Evolutionary conservation across 352 stramenopile genomes (phyloP), one percentile per base, ranked within the genome.

Genomic region (Plasmopara muralis): DNA sequence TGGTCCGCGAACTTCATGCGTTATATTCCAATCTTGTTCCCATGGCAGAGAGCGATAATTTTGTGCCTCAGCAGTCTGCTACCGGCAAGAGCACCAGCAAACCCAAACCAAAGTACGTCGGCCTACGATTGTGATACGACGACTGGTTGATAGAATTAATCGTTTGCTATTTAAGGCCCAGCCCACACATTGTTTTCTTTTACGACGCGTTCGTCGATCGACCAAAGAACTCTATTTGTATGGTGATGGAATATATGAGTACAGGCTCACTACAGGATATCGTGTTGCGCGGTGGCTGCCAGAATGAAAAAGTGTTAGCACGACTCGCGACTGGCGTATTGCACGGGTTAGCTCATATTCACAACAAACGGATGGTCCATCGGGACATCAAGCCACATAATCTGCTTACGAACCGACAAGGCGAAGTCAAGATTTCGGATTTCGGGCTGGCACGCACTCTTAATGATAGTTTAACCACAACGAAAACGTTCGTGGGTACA

Each of bases 241-340:
- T 97, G 43, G 87, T 97, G 28, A 94, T 97, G 83, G 88, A 97
- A 61, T 97, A 96, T 55, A 97, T 97, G 88, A 83, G 88, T 56
- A 89, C 83, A 6, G 89, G 89, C 9, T 95, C 85, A 4, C 66
- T 97, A 2, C 85, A 96, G 62, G 87, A 97, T 59, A 87, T 96
- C 31, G 83, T 96, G 47, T 47, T 91, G 15, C 66, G 65, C 28
- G 84, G 84, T 28, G 86, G 86, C 3, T 95, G 82, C 38, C 66
- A 82, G 50, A 87, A 89, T 54, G 89, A 97, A 47, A 81, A 76
- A 52, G 81, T 95, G 8, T 41, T 96, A 16, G 72, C 74, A 6
- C 74, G 80, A 2, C 55, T 97, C 12, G 75, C 85, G 8, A 67
- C 66, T 7, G 81, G 81, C 10, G 76, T 96, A 16, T 64, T 96